Conservation (phyloP, 148 eudicot species). For the Fagopyrum esculentum region DNA sequence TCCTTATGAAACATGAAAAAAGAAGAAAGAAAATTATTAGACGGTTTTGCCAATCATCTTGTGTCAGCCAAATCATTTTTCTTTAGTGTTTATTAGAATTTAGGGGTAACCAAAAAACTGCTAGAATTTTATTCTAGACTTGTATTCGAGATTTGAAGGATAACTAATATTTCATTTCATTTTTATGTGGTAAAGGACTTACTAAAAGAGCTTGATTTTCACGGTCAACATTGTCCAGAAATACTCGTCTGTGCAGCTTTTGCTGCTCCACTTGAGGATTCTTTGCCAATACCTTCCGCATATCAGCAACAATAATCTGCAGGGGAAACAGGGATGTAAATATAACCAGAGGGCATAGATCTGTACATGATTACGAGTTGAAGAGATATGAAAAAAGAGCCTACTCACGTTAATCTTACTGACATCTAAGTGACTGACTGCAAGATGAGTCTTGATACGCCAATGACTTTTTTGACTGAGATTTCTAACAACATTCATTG, state of each 20-base stretch:
- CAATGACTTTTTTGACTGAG: conserved; percentile 88
- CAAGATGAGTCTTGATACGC: conserved; percentile 92
- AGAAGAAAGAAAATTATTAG: not conserved
- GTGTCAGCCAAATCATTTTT: not conserved
- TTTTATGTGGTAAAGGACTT: conserved; percentile 16
- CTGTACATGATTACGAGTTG: conserved; percentile 7
- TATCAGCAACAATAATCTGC: conserved; percentile 94
- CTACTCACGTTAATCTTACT: conserved; percentile 71
- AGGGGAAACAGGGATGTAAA: conserved; percentile 3
- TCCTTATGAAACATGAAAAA: not conserved
- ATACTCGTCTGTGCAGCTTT: conserved; percentile 91
- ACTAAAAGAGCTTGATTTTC: conserved; percentile 94
- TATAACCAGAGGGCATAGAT: conserved; percentile 5
- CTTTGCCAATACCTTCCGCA: conserved; percentile 94
- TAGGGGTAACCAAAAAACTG: not conserved
- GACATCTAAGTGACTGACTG: conserved; percentile 81
- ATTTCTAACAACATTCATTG: conserved; percentile 86
- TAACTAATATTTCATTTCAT: not conserved
- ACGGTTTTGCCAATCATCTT: not conserved
- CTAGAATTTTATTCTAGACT: not conserved
- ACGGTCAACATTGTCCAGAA: conserved; percentile 66
- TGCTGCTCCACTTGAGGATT: conserved; percentile 94
- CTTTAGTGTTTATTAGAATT: not conserved
- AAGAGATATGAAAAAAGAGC: conserved; percentile 2
- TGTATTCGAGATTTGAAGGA: not conserved